Evolutionary conservation across 768 basidiomycete genomes (phyloP).

Genomic region (Podaxis carcinomalis): DNA sequence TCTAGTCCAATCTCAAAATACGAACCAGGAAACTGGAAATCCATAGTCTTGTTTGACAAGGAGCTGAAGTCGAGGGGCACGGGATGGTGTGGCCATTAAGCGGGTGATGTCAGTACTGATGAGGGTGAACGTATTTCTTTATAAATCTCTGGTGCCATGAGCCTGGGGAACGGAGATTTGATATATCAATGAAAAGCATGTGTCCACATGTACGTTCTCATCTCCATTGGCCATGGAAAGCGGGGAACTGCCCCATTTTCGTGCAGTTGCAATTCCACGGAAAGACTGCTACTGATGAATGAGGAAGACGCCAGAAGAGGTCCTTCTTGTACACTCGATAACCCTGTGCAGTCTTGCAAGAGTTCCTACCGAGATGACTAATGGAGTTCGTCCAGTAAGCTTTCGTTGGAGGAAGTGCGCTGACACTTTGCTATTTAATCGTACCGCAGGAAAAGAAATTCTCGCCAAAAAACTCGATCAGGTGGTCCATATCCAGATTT

Average conservation of each 20-base stretch:
- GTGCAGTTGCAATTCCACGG: neutral
- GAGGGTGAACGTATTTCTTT: neutral
- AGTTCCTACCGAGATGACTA: neutral
- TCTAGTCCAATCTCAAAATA: neutral
- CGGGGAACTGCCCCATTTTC: neutral
- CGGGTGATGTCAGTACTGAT: neutral
- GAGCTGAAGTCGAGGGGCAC: neutral
- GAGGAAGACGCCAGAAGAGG: neutral
- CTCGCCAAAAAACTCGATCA: constrained; percentile 4
- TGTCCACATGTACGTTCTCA: neutral
- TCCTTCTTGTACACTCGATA: neutral
- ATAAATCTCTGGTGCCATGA: neutral
- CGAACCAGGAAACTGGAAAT: neutral
- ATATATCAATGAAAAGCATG: constrained; percentile 1
- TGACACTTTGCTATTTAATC: neutral
- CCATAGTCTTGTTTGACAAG: constrained; percentile 3
- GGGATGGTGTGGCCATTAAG: neutral
- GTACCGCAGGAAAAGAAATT: neutral
- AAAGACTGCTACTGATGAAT: neutral
- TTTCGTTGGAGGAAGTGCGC: neutral
- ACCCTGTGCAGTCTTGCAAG: too few species aligned
- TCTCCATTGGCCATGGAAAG: neutral
- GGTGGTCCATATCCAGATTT: neutral
- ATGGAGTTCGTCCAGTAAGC: neutral
- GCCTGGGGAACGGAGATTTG: neutral